Base-by-base conservation (phyloP, 2,329 filamentous ascomycete genomes). In the Scedosporium apiospermum region DNA sequence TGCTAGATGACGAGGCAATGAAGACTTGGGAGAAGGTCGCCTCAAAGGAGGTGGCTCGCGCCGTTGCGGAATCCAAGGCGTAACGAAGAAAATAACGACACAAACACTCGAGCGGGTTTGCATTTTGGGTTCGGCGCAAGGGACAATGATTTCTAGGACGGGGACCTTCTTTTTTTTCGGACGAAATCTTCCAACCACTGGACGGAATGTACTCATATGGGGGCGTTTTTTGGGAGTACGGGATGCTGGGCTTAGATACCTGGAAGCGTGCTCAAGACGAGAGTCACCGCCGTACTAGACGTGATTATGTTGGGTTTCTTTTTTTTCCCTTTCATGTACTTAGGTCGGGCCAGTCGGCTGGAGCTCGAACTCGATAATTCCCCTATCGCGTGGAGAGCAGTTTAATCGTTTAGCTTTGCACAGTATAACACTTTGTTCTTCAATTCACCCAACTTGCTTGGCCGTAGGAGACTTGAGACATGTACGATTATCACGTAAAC, bases 11-110 rank as follows among this genome's bases (percentile, higher is more conserved):
- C 23, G 83, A 85, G 30, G 84, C 85, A 63, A 83, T 86, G 63
- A 83, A 83, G 66, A 82, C 82, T 58, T 91, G 91, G 82, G 90
- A 96, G 76, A 85, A 82, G 67, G 82, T 91, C 69, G 93, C 92
- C 14, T 84, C 80, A 18, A 83, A 87, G 55, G 92, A 96, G 75
- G 93, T 97, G 3, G 84, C 87, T 64, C 86, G 82, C 68, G 91
- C 91, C 16, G 80, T 96, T 61, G 80, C 82, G 61, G 80, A 81
- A 65, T 74, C 87, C 66, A 75, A 75, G 68, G 75, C 76, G 65
- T 82, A 71, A 80, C 66, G 38, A 53, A n/a, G 4, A 23, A 38
- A 63, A 34, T 51, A 62, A 12, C 6, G 30, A 34, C 34, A 38
- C 34, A 38, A 38, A 38, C 18, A 27, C 61, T 57, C 9, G 12